These are phyloP conservation scores for Cutaneotrichosporon daszewskae DNA, from an alignment of 1,284 basidiomycete species.

Conservation along the genomic window DNA sequence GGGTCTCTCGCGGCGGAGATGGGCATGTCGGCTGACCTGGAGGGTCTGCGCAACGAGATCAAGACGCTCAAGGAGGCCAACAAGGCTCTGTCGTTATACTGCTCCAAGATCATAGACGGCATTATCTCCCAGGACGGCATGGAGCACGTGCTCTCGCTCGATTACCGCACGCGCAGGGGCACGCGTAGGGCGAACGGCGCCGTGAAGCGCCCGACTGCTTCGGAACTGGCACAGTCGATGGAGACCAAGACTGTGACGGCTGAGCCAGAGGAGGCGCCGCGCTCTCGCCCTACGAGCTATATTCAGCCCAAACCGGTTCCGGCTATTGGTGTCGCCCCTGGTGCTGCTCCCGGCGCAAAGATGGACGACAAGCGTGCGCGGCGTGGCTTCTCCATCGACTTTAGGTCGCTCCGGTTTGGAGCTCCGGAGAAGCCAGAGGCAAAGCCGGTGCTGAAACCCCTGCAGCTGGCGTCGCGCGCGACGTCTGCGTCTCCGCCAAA, in stretches of 20 bases:
- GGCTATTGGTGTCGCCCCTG: no score
- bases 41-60: conserved; percentile 69
- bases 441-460: conserved; percentile 29
- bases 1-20: conserved; percentile 71
- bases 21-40: conserved; percentile 70
- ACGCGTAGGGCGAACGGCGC: background rate
- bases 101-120: conserved; percentile 91
- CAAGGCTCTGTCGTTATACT: conserved; percentile 86
- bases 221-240: conserved; percentile 11
- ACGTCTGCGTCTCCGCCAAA: conserved; percentile 3
- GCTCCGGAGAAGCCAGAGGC: conserved; percentile 14
- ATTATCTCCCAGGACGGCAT: conserved; percentile 90
- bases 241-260: no score
- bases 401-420: conserved; percentile 41
- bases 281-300: background rate
- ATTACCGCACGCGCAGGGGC: conserved; percentile 56
- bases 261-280: background rate
- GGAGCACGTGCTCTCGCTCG: conserved; percentile 83
- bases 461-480: conserved; percentile 22
- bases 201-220: conserved; percentile 4
- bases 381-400: conserved; percentile 45
- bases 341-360: no score
- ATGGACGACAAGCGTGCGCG: conserved; percentile 30
- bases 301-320: no score
- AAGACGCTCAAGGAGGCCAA: conserved; percentile 89